Base-by-base conservation (phyloP, 805 yeast genomes). In the Metschnikowia gruessii region DNA sequence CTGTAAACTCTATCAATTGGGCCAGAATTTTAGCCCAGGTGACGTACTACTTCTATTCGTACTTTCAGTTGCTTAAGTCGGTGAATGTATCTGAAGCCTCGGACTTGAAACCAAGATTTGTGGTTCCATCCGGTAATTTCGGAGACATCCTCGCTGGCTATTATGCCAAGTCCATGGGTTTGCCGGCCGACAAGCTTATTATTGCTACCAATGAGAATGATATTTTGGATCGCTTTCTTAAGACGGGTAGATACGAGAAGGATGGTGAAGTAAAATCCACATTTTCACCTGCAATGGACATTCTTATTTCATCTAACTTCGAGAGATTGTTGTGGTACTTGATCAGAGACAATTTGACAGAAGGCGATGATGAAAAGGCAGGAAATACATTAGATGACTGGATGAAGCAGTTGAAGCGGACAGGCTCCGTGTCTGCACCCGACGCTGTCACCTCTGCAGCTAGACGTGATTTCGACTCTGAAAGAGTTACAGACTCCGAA, bases 1-100 rank as follows among this genome's bases (percentile, higher is more conserved):
- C 99, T 15, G 96, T 94, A 51, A 94, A 94, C 73, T 91, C 98
- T 40, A 94, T 94, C 67, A 94, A 94, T 77, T 94, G 99, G 99
- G 98, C 99, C 8, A 83, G 99, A 72, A 94, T 94, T 57, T 78
- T 94, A 59, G 97, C 99, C 35, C 99, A 94, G 74, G 92, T 90
- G 65, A 91, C 99, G 18, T 94, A 94, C 72, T 94, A 94, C 74
- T 94, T 91, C 77, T 82, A 87, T 68, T 81, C 98, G 4, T 94
- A 83, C 75, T 91, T 94, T 80, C 83, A 82, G 64, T 70, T 87
- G 46, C 55, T 67, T 47, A 80, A 77, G 54, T 69, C 66, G 24
- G 37, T 41, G 39, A 17, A 21, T 11, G 22, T 10, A 15, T 31
- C 40, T 4, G 55, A 37, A 17, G 46, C 32, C 29, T 33, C 48